A percentile compares a stretch with the other conserved stretches of the same genome.
phyloP scores from a whole-genome alignment of 2,329 filamentous ascomycete species.

The Ophiosphaerella korrae region DNA sequence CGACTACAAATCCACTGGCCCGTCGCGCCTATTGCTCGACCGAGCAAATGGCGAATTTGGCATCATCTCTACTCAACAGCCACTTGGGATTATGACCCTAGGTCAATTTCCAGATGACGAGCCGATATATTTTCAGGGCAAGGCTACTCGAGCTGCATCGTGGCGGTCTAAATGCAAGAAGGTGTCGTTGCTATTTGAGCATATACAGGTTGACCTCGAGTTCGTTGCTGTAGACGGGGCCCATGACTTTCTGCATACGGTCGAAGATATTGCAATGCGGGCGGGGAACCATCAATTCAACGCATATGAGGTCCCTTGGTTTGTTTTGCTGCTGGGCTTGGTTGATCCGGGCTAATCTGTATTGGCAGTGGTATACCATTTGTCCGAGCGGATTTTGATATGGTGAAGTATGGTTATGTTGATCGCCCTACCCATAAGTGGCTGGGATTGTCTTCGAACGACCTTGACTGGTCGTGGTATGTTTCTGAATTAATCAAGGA shows the following conservation, averaged over 20 bases:
- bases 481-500: not conserved
- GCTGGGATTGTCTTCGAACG: not conserved
- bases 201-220: slow-evolving; percentile 21
- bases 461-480: slow-evolving; percentile 17
- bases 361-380: no score
- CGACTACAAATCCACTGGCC: slow-evolving; percentile 6
- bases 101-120: slow-evolving; percentile 13
- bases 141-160: slow-evolving; percentile 13
- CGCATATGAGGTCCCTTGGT: slow-evolving; percentile 14
- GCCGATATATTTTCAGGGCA: slow-evolving; percentile 20
- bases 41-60: slow-evolving; percentile 23
- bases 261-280: slow-evolving; percentile 10
- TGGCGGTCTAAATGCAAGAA: slow-evolving; percentile 17
- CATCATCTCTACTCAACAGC: slow-evolving; percentile 6
- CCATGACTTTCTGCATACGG: slow-evolving; percentile 8
- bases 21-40: slow-evolving; percentile 14
- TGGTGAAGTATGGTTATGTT: slow-evolving; percentile 8
- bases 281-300: slow-evolving; percentile 18
- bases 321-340: not conserved
- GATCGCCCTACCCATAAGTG: no score
- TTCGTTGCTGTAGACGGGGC: slow-evolving; percentile 14
- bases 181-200: slow-evolving; percentile 15
- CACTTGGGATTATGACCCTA: not conserved
- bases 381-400: slow-evolving; percentile 13
- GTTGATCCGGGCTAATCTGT: no score